Evolutionary conservation across 2,329 filamentous ascomycete genomes (phyloP).

Genomic region (Aspergillus pseudoviridinutans): DNA sequence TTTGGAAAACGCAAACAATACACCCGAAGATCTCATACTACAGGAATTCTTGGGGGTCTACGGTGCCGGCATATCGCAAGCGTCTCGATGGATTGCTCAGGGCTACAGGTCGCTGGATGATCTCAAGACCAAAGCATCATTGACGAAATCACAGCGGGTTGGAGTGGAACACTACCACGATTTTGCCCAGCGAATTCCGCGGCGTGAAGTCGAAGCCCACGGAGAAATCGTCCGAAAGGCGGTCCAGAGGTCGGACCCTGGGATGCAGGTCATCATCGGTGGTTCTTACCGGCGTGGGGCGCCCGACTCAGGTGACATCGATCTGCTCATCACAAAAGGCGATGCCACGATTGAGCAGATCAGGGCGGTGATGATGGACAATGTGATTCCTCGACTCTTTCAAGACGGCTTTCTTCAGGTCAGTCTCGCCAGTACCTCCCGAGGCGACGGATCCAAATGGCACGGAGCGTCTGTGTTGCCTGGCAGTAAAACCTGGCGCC

Average conservation of each 20-base stretch:
- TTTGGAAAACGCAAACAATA: slow-evolving; percentile 65
- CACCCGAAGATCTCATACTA: slow-evolving; percentile 63
- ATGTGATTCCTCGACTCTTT: slow-evolving; percentile 61
- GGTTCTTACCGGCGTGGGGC: slow-evolving; percentile 84
- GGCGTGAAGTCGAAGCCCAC: slow-evolving; percentile 68
- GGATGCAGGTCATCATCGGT: slow-evolving; percentile 67
- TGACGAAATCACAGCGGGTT: slow-evolving; percentile 67
- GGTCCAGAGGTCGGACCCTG: slow-evolving; percentile 57
- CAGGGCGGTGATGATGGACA: slow-evolving; percentile 57
- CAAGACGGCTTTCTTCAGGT: slow-evolving; percentile 63
- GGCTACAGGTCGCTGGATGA: slow-evolving; percentile 74
- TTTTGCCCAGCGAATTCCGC: slow-evolving; percentile 72
- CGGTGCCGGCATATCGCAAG: slow-evolving; percentile 67
- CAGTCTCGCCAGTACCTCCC: slow-evolving; percentile 58
- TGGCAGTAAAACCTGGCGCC: slow-evolving; percentile 60
- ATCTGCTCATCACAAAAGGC: slow-evolving; percentile 73
- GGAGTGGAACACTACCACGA: slow-evolving; percentile 78
- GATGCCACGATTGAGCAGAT: slow-evolving; percentile 57
- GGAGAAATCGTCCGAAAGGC: slow-evolving; percentile 60
- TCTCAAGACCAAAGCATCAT: slow-evolving; percentile 55
- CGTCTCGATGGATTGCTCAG: slow-evolving; percentile 70
- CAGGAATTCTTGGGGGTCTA: slow-evolving; percentile 74
- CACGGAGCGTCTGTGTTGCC: slow-evolving; percentile 78
- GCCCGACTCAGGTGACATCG: slow-evolving; percentile 72
- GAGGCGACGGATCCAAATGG: slow-evolving; percentile 70